Evolutionary conservation across 2,329 filamentous ascomycete genomes (phyloP), one percentile per base, ranked within the genome.

Genomic region (Sphaerulina populicola): DNA sequence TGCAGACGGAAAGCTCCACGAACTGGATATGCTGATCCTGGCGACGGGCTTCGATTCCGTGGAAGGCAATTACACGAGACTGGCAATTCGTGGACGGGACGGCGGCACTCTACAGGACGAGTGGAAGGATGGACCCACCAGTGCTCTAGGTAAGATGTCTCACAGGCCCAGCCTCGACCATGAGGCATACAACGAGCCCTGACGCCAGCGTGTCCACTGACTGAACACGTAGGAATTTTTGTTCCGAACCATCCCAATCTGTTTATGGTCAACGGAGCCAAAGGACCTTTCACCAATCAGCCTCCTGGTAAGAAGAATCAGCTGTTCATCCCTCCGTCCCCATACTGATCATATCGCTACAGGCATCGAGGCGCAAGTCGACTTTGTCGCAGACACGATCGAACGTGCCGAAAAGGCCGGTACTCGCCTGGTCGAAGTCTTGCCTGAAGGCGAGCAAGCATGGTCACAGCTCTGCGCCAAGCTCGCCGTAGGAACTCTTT

Each of bases 11-110:
- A 67, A 64, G 50, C 52, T 66, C 35, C 49, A 60, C 36, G 69
- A 73, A 44, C 70, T 73, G 35, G 71, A 74, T 45, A 59, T 71
- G 18, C 68, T 74, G 44, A 70, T 71, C 1, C 61, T 74, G n/a
- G 70, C 71, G 2, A 73, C 72, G 0, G 72, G 72, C 0, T 75
- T 71, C 48, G 71, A 74, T 48, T 65, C 67, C 0, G 57, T 70
- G 1, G 64, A 66, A 37, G 67, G 67, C 10, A 64, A 58, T 33
- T 67, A 67, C 47, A 63, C 56, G 10, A 58, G 58, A 7, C 60
- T 69, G 37, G 46, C 52, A 1, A 69, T 71, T 37, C 51, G 56
- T 15, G 68, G 68, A 2, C 57, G 60, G 6, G 42, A 61, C 14
- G 62, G 58, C 7, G 10, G 58, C 8, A 62, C 53, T 2, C 55